phyloP scores from a whole-genome alignment of 495 filamentous ascomycete species.

The Aspergillus sclerotioniger region DNA sequence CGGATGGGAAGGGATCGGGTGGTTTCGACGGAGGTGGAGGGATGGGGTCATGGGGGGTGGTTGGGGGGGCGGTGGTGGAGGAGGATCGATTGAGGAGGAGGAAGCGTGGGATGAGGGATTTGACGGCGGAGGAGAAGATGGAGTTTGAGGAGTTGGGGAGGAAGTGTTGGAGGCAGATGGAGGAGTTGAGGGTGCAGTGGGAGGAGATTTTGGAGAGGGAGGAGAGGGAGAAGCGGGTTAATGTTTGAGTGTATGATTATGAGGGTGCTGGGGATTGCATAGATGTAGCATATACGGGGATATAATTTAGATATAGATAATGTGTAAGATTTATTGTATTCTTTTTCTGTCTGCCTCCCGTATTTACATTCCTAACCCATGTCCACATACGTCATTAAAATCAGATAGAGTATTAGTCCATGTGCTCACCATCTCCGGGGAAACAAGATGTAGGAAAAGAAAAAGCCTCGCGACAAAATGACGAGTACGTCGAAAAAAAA shows the following conservation, averaged over 20 bases:
- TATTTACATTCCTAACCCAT: constrained; percentile 42
- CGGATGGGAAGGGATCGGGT: constrained; percentile 55
- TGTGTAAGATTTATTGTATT: background rate
- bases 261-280: no score
- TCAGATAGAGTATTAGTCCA: constrained; percentile 17
- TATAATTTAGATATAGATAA: background rate
- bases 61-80: constrained; percentile 50
- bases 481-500: constrained; percentile 16
- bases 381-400: constrained; percentile 31
- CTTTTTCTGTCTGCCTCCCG: constrained; percentile 19
- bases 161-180: constrained; percentile 79
- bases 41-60: constrained; percentile 75
- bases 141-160: constrained; percentile 74
- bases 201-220: constrained; percentile 56
- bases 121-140: constrained; percentile 62
- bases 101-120: constrained; percentile 53
- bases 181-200: constrained; percentile 77
- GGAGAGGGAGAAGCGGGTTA: constrained; percentile 22
- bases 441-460: constrained; percentile 8
- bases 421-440: constrained; percentile 10
- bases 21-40: constrained; percentile 73
- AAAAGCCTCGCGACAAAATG: constrained; percentile 15
- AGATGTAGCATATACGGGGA: no score
- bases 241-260: no score
- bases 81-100: constrained; percentile 50